Base-by-base conservation (phyloP, 2,329 filamentous ascomycete species). In the Neopestalotiopsis sp. region DNA sequence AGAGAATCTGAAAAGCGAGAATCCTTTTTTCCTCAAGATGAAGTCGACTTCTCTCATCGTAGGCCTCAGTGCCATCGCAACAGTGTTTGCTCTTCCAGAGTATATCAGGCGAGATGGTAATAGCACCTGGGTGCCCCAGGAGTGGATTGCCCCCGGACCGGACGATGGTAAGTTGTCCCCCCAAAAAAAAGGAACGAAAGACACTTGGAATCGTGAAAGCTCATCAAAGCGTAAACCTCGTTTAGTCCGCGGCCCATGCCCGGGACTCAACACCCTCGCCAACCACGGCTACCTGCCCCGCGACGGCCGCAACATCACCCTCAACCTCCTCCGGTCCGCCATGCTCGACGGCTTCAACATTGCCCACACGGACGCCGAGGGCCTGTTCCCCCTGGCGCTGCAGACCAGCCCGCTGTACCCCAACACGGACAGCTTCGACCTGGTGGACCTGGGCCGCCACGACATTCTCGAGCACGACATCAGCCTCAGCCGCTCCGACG, bases 221-320 rank as follows among this genome's bases (percentile, higher is more conserved):
- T 34, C 7, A 59, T 34, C 10, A 30, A 5, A 59, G 24, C 56
- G 17, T n/a, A 14, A 12, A 59, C 20, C 57, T 58, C 30, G 13
- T 17, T 28, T 28, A 59, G 57, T 24, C 17, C 74, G 75, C 32
- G 76, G 76, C 17, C 75, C 74, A 49, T 77, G 76, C 32, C 75
- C 76, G 4, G 73, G 75, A 57, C 68, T 78, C 42, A 77, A 78
- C 45, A 74, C 76, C 1, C 64, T 77, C 49, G 74, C 76, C 4
- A 78, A 78, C 69, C 76, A 78, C 65, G 70, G 71, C 40, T 78
- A 78, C 65, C 67, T 78, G 2, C 70, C 73, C 34, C 75, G 70
- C 30, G 71, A 76, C 63, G 76, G 76, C 65, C 70, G 24, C 13
- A 59, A 66, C 30, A 73, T 74, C 63, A 68, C 68, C 20, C 56